Evolutionary conservation across 1,284 basidiomycete genomes (phyloP), one percentile per base, ranked within the genome.

Genomic region (Sporisorium scitamineum): DNA sequence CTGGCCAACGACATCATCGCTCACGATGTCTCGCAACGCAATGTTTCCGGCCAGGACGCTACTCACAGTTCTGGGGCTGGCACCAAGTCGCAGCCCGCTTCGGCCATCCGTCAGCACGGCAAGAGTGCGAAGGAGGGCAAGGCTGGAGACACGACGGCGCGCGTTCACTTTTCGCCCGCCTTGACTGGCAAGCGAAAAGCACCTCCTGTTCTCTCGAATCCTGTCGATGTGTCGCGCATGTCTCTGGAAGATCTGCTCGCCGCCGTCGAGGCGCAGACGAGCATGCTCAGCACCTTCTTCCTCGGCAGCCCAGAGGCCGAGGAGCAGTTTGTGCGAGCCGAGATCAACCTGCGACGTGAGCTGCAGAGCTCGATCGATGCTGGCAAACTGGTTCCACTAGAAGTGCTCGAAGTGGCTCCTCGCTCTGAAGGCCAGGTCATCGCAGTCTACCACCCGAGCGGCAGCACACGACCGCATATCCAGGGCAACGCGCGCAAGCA

Each of bases 391-490:
- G 78, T 87, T 3, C 85, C 86, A 9, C 84, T 86, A 18, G 78
- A 86, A 13, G 75, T 79, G 48, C 69, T 88, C 13, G 73, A 82
- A 6, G 80, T 88, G 0, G 78, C 82, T 0, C 80, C 87, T 1
- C 76, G 79, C 2, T 62, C 78, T 11, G 85, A 86, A 52, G 70
- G 83, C 27, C 86, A 87, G 64, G 79, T 88, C 22, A 84, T 88
- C 22, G 86, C 87, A 0, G 81, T 88, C 65, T 87, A 87, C 82
- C 86, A 86, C 3, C 87, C 88, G 3, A 87, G 86, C 52, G 87
- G 87, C 42, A 86, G 85, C 52, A 88, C 86, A 7, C 82, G 87
- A 24, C 87, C 88, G 3, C 87, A 88, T 65, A 84, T 88, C 47
- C 84, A 86, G 24, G 81, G 84, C 42, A 80, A 78, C 53, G 84